Percentiles rank a stretch among this genome's conserved stretches.
phyloP scores from a whole-genome alignment of 1,284 basidiomycete genomes.

The Trichosporon ovoides region DNA sequence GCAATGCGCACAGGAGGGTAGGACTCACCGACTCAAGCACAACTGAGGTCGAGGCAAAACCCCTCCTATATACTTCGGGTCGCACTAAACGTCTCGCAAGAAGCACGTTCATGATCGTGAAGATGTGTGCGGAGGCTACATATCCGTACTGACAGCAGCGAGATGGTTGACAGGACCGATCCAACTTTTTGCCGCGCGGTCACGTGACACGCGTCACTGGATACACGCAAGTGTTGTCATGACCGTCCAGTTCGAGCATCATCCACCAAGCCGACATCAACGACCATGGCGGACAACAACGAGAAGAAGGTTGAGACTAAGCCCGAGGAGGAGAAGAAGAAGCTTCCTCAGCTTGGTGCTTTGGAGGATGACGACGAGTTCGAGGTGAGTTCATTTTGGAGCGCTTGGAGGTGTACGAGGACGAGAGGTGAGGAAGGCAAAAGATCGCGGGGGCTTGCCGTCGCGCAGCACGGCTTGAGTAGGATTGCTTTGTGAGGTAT shows the following conservation, averaged over 20 bases:
- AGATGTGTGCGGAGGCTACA: neutral
- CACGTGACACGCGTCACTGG: conserved; percentile 12
- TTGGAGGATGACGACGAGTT: conserved; percentile 52
- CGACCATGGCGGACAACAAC: conserved; percentile 10
- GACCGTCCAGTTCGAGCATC: neutral
- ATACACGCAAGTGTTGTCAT: conserved; percentile 7
- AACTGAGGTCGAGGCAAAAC: neutral
- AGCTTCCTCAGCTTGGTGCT: conserved; percentile 47
- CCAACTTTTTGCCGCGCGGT: conserved; percentile 1
- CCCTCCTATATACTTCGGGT: neutral
- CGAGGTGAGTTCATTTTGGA: conserved; percentile 41
- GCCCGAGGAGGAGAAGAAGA: conserved; percentile 32
- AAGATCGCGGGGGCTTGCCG: too few relatives aligned
- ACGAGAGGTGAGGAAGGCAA: too few relatives aligned
- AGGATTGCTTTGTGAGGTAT: too few relatives aligned
- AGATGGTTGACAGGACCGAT: too few relatives aligned
- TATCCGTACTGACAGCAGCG: too few relatives aligned
- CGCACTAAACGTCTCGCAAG: neutral
- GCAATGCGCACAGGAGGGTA: too few relatives aligned
- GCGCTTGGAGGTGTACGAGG: neutral
- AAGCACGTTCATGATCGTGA: neutral
- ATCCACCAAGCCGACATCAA: conserved; percentile 11
- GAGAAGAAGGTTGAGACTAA: conserved; percentile 16
- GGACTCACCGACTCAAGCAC: neutral
- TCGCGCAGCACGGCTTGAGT: too few relatives aligned